These are phyloP conservation scores for Diospyros lotus DNA, from an alignment of 148 eudicot genomes.

Conservation along the genomic window DNA sequence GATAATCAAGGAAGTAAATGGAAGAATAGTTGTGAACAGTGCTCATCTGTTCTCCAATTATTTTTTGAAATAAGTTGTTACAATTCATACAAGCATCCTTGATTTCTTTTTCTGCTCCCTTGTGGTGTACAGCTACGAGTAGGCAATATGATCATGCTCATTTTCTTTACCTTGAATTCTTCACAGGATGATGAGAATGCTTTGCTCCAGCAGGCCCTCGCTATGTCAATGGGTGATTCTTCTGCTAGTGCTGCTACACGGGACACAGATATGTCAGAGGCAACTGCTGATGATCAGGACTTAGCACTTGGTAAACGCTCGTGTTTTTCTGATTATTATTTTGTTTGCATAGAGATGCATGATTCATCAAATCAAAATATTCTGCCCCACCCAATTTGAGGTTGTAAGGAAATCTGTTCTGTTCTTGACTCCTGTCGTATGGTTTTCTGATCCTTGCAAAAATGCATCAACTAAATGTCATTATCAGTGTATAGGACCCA, in stretches of 20 bases:
- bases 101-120: too few species aligned
- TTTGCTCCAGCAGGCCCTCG: slow-evolving; percentile 88
- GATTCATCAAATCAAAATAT: neutral
- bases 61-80: too few species aligned
- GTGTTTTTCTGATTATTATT: neutral
- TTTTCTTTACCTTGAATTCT: slow-evolving; percentile 4
- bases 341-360: neutral
- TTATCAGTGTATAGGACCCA: neutral
- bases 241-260: slow-evolving; percentile 41
- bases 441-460: neutral
- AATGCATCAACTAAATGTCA: neutral
- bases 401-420: neutral
- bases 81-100: too few species aligned
- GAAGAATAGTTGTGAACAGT: too few species aligned
- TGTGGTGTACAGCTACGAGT: too few species aligned
- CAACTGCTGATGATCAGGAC: slow-evolving; percentile 79
- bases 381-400: neutral
- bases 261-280: slow-evolving; percentile 91
- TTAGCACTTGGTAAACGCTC: slow-evolving; percentile 67
- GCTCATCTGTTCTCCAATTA: too few species aligned
- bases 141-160: too few species aligned
- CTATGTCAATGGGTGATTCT: slow-evolving; percentile 99
- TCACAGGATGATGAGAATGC: slow-evolving; percentile 94
- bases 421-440: neutral
- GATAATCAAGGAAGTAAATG: too few species aligned